These are phyloP conservation scores for Annulohypoxylon moriforme DNA, from an alignment of 495 filamentous ascomycete species.

Conservation along the genomic window DNA sequence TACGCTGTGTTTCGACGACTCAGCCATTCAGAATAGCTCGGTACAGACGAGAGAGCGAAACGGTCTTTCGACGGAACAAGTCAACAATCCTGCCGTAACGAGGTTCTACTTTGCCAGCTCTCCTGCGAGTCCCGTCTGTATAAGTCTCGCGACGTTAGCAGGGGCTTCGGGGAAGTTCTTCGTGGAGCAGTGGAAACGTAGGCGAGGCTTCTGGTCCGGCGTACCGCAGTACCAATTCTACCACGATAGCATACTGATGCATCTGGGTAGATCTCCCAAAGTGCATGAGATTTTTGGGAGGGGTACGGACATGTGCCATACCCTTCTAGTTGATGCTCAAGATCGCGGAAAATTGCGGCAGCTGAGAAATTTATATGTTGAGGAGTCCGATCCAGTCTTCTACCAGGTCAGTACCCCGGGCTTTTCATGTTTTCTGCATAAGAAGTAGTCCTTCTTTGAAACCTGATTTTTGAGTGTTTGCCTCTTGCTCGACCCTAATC, in stretches of 20 bases:
- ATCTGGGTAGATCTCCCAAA: conserved; percentile 39
- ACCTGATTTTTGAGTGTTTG: background rate
- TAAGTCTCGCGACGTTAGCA: conserved; percentile 31
- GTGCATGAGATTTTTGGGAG: conserved; percentile 38
- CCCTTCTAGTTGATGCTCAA: conserved; percentile 28
- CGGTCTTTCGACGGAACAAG: conserved; percentile 24
- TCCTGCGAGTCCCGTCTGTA: conserved; percentile 34
- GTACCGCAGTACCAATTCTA: conserved; percentile 39
- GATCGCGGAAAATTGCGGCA: conserved; percentile 29
- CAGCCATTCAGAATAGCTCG: conserved; percentile 9
- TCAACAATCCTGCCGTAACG: conserved; percentile 34
- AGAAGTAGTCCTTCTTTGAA: background rate
- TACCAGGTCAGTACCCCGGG: conserved; percentile 34
- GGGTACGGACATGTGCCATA: conserved; percentile 32
- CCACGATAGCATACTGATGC: conserved; percentile 44
- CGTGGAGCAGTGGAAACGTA: conserved; percentile 37
- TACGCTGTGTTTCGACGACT: conserved; percentile 44
- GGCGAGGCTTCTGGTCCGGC: conserved; percentile 39
- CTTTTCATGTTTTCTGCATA: background rate
- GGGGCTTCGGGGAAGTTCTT: conserved; percentile 33
- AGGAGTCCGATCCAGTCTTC: conserved; percentile 34
- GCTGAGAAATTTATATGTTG: conserved; percentile 30
- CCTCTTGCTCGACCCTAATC: background rate
- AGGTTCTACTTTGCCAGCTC: conserved; percentile 34
- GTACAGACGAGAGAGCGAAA: conserved; percentile 12